Percentiles rank a stretch among this genome's conserved stretches.
These are phyloP conservation scores for Lonicera japonica DNA, from an alignment of 129 eudicot species.

Conservation along the genomic window DNA sequence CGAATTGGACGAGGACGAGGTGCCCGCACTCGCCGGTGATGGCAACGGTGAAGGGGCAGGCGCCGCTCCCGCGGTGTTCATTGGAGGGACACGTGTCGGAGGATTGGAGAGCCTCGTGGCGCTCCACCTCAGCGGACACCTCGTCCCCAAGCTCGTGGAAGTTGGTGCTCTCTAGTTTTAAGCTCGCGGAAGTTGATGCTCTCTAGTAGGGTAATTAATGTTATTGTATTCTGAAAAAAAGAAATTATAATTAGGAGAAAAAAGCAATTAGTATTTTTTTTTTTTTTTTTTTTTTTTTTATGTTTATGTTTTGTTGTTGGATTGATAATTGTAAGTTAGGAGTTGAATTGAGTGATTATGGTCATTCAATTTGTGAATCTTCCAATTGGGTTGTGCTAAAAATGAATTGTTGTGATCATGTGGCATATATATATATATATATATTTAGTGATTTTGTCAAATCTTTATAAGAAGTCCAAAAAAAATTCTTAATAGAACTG, in stretches of 20 bases:
- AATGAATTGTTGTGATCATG: slow-evolving; percentile 7
- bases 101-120: slow-evolving; percentile 80
- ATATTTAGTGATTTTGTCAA: background rate
- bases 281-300: background rate
- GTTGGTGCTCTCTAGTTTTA: slow-evolving; percentile 76
- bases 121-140: slow-evolving; percentile 65
- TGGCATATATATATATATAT: background rate
- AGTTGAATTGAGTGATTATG: background rate
- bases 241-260: background rate
- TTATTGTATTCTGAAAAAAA: slow-evolving; percentile 1
- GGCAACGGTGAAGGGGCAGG: slow-evolving; percentile 18
- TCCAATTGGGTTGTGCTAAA: slow-evolving; percentile 5
- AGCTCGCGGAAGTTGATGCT: too few relatives aligned
- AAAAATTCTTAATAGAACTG: slow-evolving; percentile 2
- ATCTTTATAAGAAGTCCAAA: background rate
- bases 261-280: background rate
- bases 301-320: background rate
- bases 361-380: slow-evolving; percentile 5
- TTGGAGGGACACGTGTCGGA: slow-evolving; percentile 80
- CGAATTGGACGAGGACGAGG: slow-evolving; percentile 81
- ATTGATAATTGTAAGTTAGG: background rate
- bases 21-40: slow-evolving; percentile 39
- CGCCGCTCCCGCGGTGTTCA: slow-evolving; percentile 64
- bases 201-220: slow-evolving; percentile 17
- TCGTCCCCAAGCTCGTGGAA: slow-evolving; percentile 67